These are phyloP conservation scores for Aspergillus sp. DNA, from an alignment of 2,329 filamentous ascomycete genomes.

Conservation along the genomic window DNA sequence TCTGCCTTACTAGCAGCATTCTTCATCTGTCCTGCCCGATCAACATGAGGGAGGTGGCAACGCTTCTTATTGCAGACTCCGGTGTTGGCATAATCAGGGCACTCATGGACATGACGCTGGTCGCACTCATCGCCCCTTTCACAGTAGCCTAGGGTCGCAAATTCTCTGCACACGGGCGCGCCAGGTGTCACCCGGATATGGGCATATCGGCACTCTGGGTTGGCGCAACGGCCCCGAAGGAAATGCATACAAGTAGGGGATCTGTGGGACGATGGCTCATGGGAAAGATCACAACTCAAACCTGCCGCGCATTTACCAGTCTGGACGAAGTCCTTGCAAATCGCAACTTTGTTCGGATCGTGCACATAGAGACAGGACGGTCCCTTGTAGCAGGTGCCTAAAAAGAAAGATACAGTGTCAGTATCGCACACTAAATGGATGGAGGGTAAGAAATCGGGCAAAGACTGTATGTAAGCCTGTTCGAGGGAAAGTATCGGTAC, in stretches of 20 bases:
- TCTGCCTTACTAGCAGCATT: constrained; percentile 40
- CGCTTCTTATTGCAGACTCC: constrained; percentile 75
- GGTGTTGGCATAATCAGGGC: constrained; percentile 89
- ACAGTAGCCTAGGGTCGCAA: constrained; percentile 86
- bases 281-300: constrained; percentile 82
- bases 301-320: constrained; percentile 74
- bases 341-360: constrained; percentile 78
- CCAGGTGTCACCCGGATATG: constrained; percentile 74
- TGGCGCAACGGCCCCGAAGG: constrained; percentile 83
- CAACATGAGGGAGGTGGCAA: constrained; percentile 82
- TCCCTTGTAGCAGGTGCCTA: constrained; percentile 83
- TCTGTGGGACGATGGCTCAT: constrained; percentile 77
- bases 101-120: constrained; percentile 86
- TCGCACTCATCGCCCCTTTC: constrained; percentile 71
- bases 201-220: constrained; percentile 78
- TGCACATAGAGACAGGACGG: constrained; percentile 75
- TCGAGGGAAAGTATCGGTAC: constrained; percentile 41
- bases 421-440: constrained; percentile 20
- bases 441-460: constrained; percentile 3
- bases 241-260: constrained; percentile 87
- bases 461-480: constrained; percentile 8
- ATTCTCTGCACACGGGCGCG: constrained; percentile 76
- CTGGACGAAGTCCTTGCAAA: constrained; percentile 82
- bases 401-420: constrained; percentile 43
- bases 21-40: constrained; percentile 75